phyloP scores from a whole-genome alignment of 257 asterid genomes.

The Forsythia suspensa region DNA sequence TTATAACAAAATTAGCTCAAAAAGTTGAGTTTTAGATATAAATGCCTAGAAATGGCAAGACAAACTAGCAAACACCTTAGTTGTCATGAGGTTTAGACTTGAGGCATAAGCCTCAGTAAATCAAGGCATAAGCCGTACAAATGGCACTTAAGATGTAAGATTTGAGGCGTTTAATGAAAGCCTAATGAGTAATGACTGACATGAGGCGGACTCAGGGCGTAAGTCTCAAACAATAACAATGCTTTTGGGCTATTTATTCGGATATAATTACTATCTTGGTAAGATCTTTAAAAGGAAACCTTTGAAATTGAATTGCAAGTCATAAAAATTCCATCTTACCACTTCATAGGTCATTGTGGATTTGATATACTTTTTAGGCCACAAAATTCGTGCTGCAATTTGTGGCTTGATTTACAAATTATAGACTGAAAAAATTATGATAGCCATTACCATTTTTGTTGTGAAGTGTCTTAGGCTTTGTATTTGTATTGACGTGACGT shows the following conservation, averaged over 20 bases:
- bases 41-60: background rate
- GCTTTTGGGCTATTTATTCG: background rate
- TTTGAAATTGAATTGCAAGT: background rate
- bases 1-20: too few species aligned
- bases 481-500: background rate
- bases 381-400: background rate
- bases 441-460: background rate
- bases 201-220: background rate
- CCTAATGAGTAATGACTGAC: background rate
- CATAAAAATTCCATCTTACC: background rate
- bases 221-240: background rate
- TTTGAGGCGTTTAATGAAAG: background rate
- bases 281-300: background rate
- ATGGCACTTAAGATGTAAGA: background rate
- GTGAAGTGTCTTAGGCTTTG: background rate
- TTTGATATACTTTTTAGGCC: background rate
- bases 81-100: background rate
- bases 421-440: background rate
- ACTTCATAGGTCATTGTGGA: background rate
- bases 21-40: too few species aligned
- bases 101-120: background rate
- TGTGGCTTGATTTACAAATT: background rate
- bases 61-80: background rate
- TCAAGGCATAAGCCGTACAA: background rate
- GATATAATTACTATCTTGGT: background rate